phyloP scores from a whole-genome alignment of 805 yeast species.

The Metschnikowia borealis region DNA sequence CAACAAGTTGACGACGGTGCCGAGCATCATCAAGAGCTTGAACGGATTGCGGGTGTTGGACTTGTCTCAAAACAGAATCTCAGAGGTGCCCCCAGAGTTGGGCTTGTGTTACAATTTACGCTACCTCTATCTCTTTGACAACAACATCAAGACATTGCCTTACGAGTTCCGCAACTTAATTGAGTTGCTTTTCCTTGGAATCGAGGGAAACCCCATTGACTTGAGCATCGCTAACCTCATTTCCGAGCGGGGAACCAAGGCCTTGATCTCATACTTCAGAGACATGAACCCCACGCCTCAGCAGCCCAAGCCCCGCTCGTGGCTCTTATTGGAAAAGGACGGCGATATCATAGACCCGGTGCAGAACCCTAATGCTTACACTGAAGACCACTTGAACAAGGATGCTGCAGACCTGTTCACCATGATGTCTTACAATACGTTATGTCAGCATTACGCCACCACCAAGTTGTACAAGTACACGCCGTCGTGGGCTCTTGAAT shows the following conservation, averaged over 20 bases:
- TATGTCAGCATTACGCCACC: slow-evolving; percentile 95
- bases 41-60: slow-evolving; percentile 78
- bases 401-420: slow-evolving; percentile 51
- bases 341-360: slow-evolving; percentile 52
- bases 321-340: slow-evolving; percentile 76
- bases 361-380: slow-evolving; percentile 29
- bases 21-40: slow-evolving; percentile 63
- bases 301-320: slow-evolving; percentile 71
- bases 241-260: slow-evolving; percentile 80
- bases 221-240: slow-evolving; percentile 59
- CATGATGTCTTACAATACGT: slow-evolving; percentile 79
- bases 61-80: slow-evolving; percentile 70
- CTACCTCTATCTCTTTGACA: slow-evolving; percentile 84
- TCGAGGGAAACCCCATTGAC: slow-evolving; percentile 89
- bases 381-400: slow-evolving; percentile 24
- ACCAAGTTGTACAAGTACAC: slow-evolving; percentile 88
- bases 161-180: slow-evolving; percentile 79
- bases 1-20: slow-evolving; percentile 67
- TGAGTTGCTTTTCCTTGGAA: slow-evolving; percentile 81
- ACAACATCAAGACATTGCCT: slow-evolving; percentile 72
- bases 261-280: slow-evolving; percentile 72
- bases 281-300: slow-evolving; percentile 71
- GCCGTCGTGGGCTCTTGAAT: slow-evolving; percentile 94
- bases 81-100: slow-evolving; percentile 74
- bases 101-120: slow-evolving; percentile 79